These are phyloP conservation scores for Chloropicon primus DNA, from an alignment of 139 green algal species.

Conservation along the genomic window DNA sequence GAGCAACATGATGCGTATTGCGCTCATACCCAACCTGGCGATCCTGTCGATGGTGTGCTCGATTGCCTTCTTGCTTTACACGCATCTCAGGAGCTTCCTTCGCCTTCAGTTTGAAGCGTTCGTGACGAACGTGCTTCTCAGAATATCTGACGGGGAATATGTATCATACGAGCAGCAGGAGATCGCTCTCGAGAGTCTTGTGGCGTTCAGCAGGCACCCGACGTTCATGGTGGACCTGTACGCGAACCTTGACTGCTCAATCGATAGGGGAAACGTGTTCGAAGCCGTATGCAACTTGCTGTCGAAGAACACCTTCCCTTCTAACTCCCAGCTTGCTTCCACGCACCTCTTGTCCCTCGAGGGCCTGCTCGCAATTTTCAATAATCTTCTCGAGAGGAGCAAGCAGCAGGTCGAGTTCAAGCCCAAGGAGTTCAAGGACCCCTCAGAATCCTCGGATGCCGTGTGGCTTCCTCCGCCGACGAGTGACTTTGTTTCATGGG, in stretches of 20 bases:
- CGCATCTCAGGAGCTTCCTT: slow-evolving; percentile 44
- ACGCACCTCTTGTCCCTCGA: slow-evolving; percentile 75
- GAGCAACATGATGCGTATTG: slow-evolving; percentile 31
- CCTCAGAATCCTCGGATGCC: not conserved
- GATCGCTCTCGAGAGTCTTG: slow-evolving; percentile 74
- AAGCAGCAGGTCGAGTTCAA: not conserved
- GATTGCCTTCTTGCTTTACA: slow-evolving; percentile 44
- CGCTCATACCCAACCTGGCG: slow-evolving; percentile 19
- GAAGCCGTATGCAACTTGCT: slow-evolving; percentile 53
- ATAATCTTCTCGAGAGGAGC: slow-evolving; percentile 19
- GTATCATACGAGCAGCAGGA: slow-evolving; percentile 46
- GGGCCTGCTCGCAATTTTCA: slow-evolving; percentile 70
- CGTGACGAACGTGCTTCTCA: slow-evolving; percentile 57
- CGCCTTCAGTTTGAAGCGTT: slow-evolving; percentile 78
- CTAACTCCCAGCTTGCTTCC: slow-evolving; percentile 45
- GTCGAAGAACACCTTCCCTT: slow-evolving; percentile 65
- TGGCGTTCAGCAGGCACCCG: slow-evolving; percentile 78
- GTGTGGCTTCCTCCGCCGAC: not conserved
- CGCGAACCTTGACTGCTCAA: slow-evolving; percentile 77
- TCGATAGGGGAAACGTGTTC: slow-evolving; percentile 67
- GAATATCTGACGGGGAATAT: slow-evolving; percentile 63
- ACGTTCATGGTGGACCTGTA: slow-evolving; percentile 74
- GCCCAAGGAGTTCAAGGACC: not conserved
- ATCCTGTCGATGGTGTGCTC: slow-evolving; percentile 33
- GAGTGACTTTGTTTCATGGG: not conserved